A percentile compares a stretch with the other conserved stretches of the same genome.
phyloP scores from a whole-genome alignment of 495 filamentous ascomycete species.

The Talaromyces ruber region DNA sequence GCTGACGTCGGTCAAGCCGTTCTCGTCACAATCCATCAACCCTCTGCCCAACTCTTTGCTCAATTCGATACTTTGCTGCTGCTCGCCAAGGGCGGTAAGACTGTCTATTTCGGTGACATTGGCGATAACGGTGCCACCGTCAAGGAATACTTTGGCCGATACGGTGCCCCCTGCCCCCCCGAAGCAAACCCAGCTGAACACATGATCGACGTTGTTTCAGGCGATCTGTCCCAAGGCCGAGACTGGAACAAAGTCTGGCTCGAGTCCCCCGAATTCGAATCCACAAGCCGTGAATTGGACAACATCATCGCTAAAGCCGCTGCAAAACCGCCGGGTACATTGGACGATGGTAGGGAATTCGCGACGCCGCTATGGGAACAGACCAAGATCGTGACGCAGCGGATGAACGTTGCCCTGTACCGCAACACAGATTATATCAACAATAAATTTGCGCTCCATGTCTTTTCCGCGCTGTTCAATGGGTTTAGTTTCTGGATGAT shows the following conservation, averaged over 20 bases:
- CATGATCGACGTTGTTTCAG: constrained; percentile 77
- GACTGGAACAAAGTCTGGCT: constrained; percentile 62
- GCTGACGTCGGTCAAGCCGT: constrained; percentile 62
- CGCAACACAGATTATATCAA: constrained; percentile 56
- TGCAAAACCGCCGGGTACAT: constrained; percentile 18
- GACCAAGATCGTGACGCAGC: constrained; percentile 45
- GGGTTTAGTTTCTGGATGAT: constrained; percentile 36
- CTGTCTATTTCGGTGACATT: constrained; percentile 63
- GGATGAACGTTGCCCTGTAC: constrained; percentile 52
- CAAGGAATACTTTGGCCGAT: constrained; percentile 67
- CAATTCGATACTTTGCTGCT: constrained; percentile 66
- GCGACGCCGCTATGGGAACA: constrained; percentile 50
- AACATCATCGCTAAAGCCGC: constrained; percentile 37
- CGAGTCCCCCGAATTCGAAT: constrained; percentile 40
- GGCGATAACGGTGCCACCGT: constrained; percentile 41
- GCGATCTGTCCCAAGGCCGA: constrained; percentile 24
- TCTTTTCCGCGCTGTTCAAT: constrained; percentile 29
- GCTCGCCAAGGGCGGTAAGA: constrained; percentile 59
- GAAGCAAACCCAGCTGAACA: constrained; percentile 80
- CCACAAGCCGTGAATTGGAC: constrained; percentile 44
- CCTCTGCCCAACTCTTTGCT: constrained; percentile 61
- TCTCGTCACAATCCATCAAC: constrained; percentile 71
- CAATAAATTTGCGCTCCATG: constrained; percentile 44
- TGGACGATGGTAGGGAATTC: constrained; percentile 42
- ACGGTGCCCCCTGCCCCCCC: constrained; percentile 63